These are phyloP conservation scores for Hexamita inflata DNA, from an alignment of 208 protist genomes.

Conservation along the genomic window DNA sequence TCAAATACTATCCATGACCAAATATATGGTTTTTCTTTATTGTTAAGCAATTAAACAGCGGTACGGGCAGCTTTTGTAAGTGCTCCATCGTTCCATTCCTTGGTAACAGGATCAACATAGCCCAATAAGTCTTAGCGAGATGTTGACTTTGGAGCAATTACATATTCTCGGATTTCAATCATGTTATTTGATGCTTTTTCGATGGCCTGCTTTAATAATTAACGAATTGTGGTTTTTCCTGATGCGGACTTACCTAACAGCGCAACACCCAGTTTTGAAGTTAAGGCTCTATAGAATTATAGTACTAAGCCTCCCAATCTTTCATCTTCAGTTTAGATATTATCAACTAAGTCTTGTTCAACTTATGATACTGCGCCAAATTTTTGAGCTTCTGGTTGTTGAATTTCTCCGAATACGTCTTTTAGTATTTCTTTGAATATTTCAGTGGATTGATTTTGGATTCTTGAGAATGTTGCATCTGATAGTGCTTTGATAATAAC, in stretches of 20 bases:
- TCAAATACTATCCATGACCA: slow-evolving; percentile 81
- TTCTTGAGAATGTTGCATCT: slow-evolving; percentile 13
- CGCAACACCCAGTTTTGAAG: slow-evolving; percentile 1
- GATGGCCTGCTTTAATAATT: background rate
- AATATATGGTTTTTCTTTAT: background rate
- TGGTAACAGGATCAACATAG: slow-evolving; percentile 81
- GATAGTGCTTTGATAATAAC: slow-evolving; percentile 15
- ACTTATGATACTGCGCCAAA: background rate
- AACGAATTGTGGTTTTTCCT: background rate
- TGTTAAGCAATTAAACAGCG: slow-evolving; percentile 59
- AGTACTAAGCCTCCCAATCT: background rate
- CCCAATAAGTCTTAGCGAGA: slow-evolving; percentile 91
- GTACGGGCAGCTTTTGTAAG: slow-evolving; percentile 85
- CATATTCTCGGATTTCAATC: slow-evolving; percentile 15
- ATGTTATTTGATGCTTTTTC: background rate
- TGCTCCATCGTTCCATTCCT: slow-evolving; percentile 96
- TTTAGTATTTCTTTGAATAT: slow-evolving; percentile 23
- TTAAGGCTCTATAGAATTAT: slow-evolving; percentile 16
- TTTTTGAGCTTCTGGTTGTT: background rate
- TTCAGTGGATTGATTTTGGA: background rate
- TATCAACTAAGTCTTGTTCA: slow-evolving; percentile 13
- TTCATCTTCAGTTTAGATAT: background rate
- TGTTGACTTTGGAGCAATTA: slow-evolving; percentile 91
- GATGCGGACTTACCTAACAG: background rate
- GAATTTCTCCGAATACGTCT: slow-evolving; percentile 7